phyloP scores from a whole-genome alignment of 2,329 filamentous ascomycete species.

The Fusarium humuli region DNA sequence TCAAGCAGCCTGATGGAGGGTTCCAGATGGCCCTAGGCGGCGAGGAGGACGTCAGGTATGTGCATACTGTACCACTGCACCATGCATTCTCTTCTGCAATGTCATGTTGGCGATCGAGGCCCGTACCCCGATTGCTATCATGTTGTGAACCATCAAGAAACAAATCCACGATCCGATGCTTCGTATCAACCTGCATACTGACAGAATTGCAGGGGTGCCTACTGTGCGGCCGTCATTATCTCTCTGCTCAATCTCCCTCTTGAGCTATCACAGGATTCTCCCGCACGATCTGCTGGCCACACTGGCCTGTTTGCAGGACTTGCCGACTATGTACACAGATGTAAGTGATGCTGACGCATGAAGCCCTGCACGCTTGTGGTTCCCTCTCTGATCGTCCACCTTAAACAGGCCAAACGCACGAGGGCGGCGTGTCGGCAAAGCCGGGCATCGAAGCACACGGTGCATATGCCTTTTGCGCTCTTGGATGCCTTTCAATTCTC shows the following conservation, averaged over 20 bases:
- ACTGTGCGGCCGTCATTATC: conserved; percentile 88
- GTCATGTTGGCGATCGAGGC: conserved; percentile 27
- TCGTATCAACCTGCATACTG: conserved; percentile 21
- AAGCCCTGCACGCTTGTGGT: conserved; percentile 22
- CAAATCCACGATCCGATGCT: conserved; percentile 1
- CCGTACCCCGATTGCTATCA: conserved; percentile 26
- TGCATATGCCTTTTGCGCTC: conserved; percentile 93
- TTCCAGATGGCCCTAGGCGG: conserved; percentile 88
- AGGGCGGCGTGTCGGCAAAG: conserved; percentile 89
- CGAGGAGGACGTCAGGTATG: conserved; percentile 90
- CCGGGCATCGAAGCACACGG: conserved; percentile 94
- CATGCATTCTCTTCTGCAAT: conserved; percentile 1
- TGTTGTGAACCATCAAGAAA: conserved; percentile 11
- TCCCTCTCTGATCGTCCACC: conserved; percentile 37
- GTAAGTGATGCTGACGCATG: conserved; percentile 64
- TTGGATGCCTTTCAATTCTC: conserved; percentile 88
- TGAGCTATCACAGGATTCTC: conserved; percentile 78
- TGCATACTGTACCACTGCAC: conserved; percentile 31
- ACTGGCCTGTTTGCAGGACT: conserved; percentile 77
- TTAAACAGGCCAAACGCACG: conserved; percentile 83
- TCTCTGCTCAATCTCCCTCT: conserved; percentile 86
- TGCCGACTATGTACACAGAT: conserved; percentile 82
- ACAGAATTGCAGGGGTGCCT: conserved; percentile 75
- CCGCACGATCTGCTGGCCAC: conserved; percentile 71
- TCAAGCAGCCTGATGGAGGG: conserved; percentile 91